Evolutionary conservation across 179 eudicot genomes (phyloP).

Genomic region (Patellifolia procumbens): DNA sequence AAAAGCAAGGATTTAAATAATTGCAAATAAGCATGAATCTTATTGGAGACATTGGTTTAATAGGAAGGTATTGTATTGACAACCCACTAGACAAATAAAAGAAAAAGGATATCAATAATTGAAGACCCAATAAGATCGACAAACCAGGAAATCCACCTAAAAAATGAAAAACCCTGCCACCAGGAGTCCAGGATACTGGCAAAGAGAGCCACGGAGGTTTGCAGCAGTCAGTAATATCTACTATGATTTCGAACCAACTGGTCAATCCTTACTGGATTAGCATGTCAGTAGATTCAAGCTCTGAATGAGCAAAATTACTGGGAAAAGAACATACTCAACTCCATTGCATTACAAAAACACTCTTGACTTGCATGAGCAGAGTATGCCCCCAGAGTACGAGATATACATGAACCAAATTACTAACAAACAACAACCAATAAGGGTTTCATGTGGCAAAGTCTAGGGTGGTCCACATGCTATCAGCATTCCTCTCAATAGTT

Average conservation of each 20-base stretch:
- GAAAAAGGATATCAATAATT: too few relatives aligned
- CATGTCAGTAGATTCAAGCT: neutral
- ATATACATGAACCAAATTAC: neutral
- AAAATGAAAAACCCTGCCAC: neutral
- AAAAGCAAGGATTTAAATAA: neutral
- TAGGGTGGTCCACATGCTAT: neutral
- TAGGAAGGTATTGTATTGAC: neutral
- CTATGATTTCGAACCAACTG: neutral
- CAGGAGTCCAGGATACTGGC: neutral
- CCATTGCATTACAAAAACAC: neutral
- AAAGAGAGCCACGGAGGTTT: neutral
- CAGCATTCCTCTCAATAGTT: neutral
- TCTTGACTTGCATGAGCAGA: neutral
- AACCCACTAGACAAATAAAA: neutral
- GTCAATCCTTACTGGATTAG: neutral
- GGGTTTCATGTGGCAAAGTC: neutral
- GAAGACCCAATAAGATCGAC: too few relatives aligned
- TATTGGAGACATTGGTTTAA: neutral
- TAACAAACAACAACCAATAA: neutral
- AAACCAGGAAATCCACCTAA: neutral
- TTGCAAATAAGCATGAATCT: neutral
- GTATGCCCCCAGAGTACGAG: too few relatives aligned
- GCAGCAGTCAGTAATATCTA: too few relatives aligned
- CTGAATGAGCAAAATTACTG: too few relatives aligned
- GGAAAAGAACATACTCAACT: too few relatives aligned